These are phyloP conservation scores for Lentinula boryana DNA, from an alignment of 768 basidiomycete species.

Conservation along the genomic window DNA sequence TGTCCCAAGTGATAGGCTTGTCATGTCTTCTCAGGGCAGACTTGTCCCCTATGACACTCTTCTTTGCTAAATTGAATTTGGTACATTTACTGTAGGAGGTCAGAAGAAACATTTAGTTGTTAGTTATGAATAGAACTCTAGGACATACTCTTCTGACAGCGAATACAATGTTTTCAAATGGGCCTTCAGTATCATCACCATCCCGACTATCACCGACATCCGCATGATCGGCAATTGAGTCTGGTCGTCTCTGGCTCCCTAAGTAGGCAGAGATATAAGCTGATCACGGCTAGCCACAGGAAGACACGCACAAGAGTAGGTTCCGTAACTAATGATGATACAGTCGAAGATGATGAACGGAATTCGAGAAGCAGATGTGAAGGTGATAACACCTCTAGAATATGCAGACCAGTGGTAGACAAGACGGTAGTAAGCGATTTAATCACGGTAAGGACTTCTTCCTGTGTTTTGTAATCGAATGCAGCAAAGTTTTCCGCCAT, in stretches of 20 bases:
- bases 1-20: constrained; percentile 62
- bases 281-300: not conserved
- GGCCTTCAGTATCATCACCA: constrained; percentile 83
- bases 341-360: constrained; percentile 22
- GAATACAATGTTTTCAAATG: constrained; percentile 81
- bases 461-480: constrained; percentile 93
- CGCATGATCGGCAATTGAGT: constrained; percentile 36
- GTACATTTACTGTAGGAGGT: constrained; percentile 68
- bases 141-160: constrained; percentile 83
- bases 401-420: constrained; percentile 75
- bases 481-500: constrained; percentile 92
- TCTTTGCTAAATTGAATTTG: constrained; percentile 86
- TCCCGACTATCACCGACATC: constrained; percentile 71
- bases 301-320: not conserved
- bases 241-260: constrained; percentile 7
- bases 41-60: constrained; percentile 84
- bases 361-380: constrained; percentile 62
- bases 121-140: not conserved
- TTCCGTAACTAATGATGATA: not conserved
- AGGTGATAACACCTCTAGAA: constrained; percentile 71
- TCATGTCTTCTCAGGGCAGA: constrained; percentile 61
- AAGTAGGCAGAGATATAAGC: not conserved
- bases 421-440: constrained; percentile 70
- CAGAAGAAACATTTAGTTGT: not conserved
- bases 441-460: constrained; percentile 85